Conservation (phyloP, 768 basidiomycete species). For the Psilocybe subaeruginosa region DNA sequence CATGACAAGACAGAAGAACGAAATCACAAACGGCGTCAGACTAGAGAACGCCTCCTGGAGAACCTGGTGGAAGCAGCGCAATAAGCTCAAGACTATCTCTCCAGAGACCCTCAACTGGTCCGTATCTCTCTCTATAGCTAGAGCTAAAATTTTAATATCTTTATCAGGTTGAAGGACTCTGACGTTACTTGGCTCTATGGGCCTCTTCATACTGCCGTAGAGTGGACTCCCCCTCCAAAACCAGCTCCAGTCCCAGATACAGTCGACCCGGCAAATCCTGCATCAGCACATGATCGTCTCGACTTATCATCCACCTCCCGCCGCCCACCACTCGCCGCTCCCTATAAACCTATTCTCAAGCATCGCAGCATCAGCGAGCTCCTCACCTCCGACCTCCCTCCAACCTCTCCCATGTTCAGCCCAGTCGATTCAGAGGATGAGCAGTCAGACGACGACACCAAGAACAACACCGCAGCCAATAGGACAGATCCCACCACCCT, state of each 20-base stretch:
- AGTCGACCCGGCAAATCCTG: conserved; percentile 35
- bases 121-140: conserved; percentile 28
- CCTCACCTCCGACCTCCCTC: conserved; percentile 74
- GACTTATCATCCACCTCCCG: conserved; percentile 43
- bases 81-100: conserved; percentile 91
- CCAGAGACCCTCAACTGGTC: conserved; percentile 99
- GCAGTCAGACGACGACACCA: conserved; percentile 22
- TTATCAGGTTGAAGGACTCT: conserved; percentile 92
- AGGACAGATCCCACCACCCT: conserved; percentile 7
- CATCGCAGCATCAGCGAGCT: conserved; percentile 91
- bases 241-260: conserved; percentile 42
- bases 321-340: conserved; percentile 20
- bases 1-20: conserved; percentile 98
- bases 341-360: conserved; percentile 91
- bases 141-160: conserved; percentile 13
- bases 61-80: conserved; percentile 99
- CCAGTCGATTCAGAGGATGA: conserved; percentile 59
- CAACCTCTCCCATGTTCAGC: conserved; percentile 64
- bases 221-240: conserved; percentile 74
- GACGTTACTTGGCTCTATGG: conserved; percentile 99
- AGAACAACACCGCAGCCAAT: conserved; percentile 23
- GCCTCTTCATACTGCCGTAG: conserved; percentile 92
- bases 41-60: conserved; percentile 99
- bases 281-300: conserved; percentile 51
- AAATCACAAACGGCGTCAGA: conserved; percentile 92